Evolutionary conservation across 805 yeast species (phyloP).

Genomic region (Ogataea degrootiae): DNA sequence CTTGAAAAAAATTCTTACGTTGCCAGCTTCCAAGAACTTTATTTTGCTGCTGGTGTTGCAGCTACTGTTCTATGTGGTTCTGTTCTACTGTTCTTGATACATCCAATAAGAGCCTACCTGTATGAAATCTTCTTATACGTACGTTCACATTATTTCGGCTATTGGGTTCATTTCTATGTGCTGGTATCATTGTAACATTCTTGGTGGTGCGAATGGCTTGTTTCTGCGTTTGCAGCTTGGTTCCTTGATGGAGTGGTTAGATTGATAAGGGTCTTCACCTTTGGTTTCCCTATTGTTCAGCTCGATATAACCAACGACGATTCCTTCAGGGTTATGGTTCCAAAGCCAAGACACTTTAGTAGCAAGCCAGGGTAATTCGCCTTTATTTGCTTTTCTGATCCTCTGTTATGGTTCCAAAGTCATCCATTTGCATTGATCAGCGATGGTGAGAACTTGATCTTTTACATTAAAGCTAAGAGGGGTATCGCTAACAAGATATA

Average conservation of each 20-base stretch:
- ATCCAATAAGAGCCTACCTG: slow-evolving; percentile 42
- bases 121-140: slow-evolving; percentile 59
- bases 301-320: slow-evolving; percentile 22
- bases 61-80: slow-evolving; percentile 40
- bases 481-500: slow-evolving; percentile 47
- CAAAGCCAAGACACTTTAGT: slow-evolving; percentile 47
- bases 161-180: slow-evolving; percentile 46
- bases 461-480: slow-evolving; percentile 43
- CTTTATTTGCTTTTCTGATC: slow-evolving; percentile 50
- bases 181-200: slow-evolving; percentile 50
- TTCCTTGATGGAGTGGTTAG: slow-evolving; percentile 47
- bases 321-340: slow-evolving; percentile 40
- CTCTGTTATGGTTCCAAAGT: slow-evolving; percentile 57
- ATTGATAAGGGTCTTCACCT: slow-evolving; percentile 22
- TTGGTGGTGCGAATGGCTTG: slow-evolving; percentile 33
- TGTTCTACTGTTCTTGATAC: slow-evolving; percentile 44
- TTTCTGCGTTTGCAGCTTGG: slow-evolving; percentile 44
- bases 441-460: slow-evolving; percentile 31
- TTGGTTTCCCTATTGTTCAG: slow-evolving; percentile 22
- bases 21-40: slow-evolving; percentile 5
- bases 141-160: slow-evolving; percentile 55
- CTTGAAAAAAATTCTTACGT: slow-evolving; percentile 6
- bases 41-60: slow-evolving; percentile 31
- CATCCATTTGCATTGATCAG: slow-evolving; percentile 64
- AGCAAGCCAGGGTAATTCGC: slow-evolving; percentile 53